Evolutionary conservation across 1,284 basidiomycete genomes (phyloP), one percentile per base, ranked within the genome.

Genomic region (Mycosarcoma mackinlayi): DNA sequence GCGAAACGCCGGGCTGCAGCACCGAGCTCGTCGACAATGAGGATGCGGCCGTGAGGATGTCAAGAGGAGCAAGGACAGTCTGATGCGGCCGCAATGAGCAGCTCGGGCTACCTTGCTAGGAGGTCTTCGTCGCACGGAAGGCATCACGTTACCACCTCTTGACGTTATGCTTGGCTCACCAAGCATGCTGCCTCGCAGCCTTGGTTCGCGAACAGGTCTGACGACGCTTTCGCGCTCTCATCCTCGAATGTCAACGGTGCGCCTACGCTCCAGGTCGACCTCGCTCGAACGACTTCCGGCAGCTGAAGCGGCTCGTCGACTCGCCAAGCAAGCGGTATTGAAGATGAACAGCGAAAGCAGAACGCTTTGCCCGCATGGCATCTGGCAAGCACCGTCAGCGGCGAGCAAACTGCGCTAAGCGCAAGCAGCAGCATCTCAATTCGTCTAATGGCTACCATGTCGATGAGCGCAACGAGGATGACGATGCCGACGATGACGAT

Each of bases 61-160:
- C 14, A 86, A 86, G 60, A 90, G 91, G 14, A 92, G 89, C 75
- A 91, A 94, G 83, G 95, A 98, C 83, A 87, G 92, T 54, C 95
- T 98, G 91, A 92, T 93, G 83, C 86, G n/a, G 93, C 60, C 94
- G 98, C 84, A 97, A 97, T 84, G 87, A 89, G 61, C 92, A 95
- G 83, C 94, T 94, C 84, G n/a, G n/a, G 88, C 89, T 39, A 90
- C 90, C 71, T 89, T 98, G 39, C 88, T 90, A 18, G 92, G 93
- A 74, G 91, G 92, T 5, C 84, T 99, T 73, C 90, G 92, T 78
- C 90, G 89, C 81, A 92, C 92, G 54, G 95, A 98, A 77, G 88
- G 89, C n/a, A 92, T 93, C 87, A 86, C 62, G 7, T 28, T 74
- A 21, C 48, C 58, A 44, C 73, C 93, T 90, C 37, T 90, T 79